Evolutionary conservation across 164 flowering plant genomes (phyloP).

Genomic region (Stephania cephalantha): DNA sequence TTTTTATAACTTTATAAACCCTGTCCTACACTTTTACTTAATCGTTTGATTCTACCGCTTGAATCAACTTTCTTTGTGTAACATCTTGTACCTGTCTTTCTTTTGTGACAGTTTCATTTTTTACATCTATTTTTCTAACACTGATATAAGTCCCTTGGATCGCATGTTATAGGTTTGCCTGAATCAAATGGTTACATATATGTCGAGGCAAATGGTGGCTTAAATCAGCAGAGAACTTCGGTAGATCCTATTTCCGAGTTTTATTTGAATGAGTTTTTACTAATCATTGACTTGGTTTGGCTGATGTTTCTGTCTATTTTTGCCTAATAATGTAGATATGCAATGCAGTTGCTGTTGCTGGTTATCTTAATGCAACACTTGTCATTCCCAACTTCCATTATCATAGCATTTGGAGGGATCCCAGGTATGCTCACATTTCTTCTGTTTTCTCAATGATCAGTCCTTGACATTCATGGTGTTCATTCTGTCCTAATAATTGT

Average conservation of each 20-base stretch:
- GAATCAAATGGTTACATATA: constrained; percentile 90
- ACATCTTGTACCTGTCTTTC: background rate
- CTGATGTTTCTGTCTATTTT: constrained; percentile 15
- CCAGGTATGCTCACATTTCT: constrained; percentile 45
- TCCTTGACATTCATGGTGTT: background rate
- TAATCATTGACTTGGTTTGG: background rate
- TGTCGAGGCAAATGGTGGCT: constrained; percentile 97
- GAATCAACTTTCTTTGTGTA: background rate
- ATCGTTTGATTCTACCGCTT: no score
- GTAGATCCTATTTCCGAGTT: constrained; percentile 33
- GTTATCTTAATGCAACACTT: constrained; percentile 92
- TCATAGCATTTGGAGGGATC: constrained; percentile 98
- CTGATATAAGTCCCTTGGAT: constrained; percentile 9
- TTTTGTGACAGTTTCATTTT: background rate
- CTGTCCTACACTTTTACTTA: background rate
- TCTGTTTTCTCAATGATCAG: background rate
- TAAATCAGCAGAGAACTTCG: constrained; percentile 97
- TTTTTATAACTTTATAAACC: background rate
- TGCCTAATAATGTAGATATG: constrained; percentile 62
- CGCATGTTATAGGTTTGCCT: constrained; percentile 50
- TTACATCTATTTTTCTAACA: constrained; percentile 10
- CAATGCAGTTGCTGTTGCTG: constrained; percentile 99
- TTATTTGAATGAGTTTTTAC: background rate
- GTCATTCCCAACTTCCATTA: constrained; percentile 85
- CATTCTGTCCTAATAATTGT: background rate